phyloP scores from a whole-genome alignment of 1,284 basidiomycete species.

The Rhodotorula sp. region DNA sequence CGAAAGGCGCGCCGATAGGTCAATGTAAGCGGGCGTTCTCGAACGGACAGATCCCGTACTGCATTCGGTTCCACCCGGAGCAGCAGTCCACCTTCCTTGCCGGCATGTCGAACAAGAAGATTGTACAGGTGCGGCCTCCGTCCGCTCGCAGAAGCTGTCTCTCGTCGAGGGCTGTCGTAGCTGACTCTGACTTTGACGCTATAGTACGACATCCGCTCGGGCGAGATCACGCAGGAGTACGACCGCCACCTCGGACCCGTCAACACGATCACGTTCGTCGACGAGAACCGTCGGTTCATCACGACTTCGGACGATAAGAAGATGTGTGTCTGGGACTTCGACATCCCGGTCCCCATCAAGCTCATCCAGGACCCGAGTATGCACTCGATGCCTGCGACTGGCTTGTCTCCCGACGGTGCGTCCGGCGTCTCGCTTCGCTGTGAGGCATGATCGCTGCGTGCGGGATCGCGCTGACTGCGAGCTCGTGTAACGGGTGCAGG shows the following conservation, averaged over 20 bases:
- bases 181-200: background rate
- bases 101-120: slow-evolving; percentile 99
- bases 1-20: too few relatives aligned
- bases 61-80: slow-evolving; percentile 92
- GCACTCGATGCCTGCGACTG: slow-evolving; percentile 99
- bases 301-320: slow-evolving; percentile 99
- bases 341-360: slow-evolving; percentile 77
- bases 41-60: slow-evolving; percentile 95
- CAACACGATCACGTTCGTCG: slow-evolving; percentile 96
- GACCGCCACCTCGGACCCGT: slow-evolving; percentile 91
- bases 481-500: slow-evolving; percentile 54
- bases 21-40: slow-evolving; percentile 93
- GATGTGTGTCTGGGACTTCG: slow-evolving; percentile 82
- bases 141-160: background rate
- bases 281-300: slow-evolving; percentile 93
- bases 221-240: slow-evolving; percentile 96
- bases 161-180: background rate
- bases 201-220: slow-evolving; percentile 89
- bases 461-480: slow-evolving; percentile 22
- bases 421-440: slow-evolving; percentile 41
- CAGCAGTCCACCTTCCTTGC: slow-evolving; percentile 96
- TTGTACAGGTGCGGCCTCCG: slow-evolving; percentile 73
- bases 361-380: slow-evolving; percentile 99
- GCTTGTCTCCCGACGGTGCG: slow-evolving; percentile 87
- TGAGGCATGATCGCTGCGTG: background rate